Evolutionary conservation across 352 stramenopile species (phyloP).

Genomic region (Phytophthora pseudosyringae): DNA sequence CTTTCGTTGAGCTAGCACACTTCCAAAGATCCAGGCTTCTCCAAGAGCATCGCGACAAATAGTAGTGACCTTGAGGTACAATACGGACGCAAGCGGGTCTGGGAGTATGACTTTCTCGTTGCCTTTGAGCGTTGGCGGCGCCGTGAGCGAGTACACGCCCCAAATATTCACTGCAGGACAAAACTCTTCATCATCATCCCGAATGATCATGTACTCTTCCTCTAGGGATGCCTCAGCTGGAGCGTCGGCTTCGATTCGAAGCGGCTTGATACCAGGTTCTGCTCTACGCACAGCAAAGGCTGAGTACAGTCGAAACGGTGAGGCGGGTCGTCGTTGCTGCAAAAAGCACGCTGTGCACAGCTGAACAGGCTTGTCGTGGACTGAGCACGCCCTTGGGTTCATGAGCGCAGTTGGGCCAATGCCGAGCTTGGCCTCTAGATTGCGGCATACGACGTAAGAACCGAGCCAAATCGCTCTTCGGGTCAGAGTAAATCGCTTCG

Average conservation of each 20-base stretch:
- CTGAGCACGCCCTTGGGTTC: conserved; percentile 18
- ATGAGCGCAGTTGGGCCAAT: conserved; percentile 19
- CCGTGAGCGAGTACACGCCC: conserved; percentile 31
- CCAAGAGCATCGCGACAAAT: conserved; percentile 38
- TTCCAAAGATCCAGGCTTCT: conserved; percentile 37
- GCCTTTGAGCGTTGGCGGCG: conserved; percentile 9
- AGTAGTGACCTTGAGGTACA: conserved; percentile 34
- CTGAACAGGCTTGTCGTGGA: conserved; percentile 34
- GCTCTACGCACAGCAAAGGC: conserved; percentile 23
- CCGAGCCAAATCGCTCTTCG: conserved; percentile 54
- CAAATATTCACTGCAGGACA: conserved; percentile 46
- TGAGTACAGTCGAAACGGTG: conserved; percentile 40
- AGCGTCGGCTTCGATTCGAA: conserved; percentile 37
- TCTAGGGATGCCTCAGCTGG: conserved; percentile 4
- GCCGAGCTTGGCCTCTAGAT: conserved; percentile 45
- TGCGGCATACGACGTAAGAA: conserved; percentile 42
- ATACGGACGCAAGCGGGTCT: conserved; percentile 24
- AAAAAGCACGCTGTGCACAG: conserved; percentile 38
- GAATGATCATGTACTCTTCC: conserved; percentile 36
- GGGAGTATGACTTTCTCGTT: conserved; percentile 26
- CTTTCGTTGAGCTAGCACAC: conserved; percentile 27
- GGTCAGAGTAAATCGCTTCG: neutral
- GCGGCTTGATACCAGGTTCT: conserved; percentile 3
- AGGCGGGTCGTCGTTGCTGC: conserved; percentile 26
- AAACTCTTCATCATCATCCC: conserved; percentile 38